phyloP scores from a whole-genome alignment of 306 rosid genomes.

The Vigna angularis region DNA sequence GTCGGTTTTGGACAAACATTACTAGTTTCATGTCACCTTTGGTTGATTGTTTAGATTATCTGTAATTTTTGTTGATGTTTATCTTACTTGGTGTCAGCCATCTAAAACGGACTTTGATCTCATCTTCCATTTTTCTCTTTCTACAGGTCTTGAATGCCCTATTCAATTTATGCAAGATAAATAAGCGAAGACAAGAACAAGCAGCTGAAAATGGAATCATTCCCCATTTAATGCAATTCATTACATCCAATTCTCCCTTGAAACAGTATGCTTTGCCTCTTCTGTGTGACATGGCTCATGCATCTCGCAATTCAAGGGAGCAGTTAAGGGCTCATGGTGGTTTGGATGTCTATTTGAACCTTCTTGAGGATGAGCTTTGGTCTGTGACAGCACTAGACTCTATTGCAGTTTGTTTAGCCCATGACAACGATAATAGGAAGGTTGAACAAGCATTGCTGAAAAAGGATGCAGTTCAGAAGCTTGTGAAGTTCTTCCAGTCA shows the following conservation, averaged over 20 bases:
- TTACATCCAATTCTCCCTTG: conserved; percentile 90
- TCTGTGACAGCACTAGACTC: conserved; percentile 98
- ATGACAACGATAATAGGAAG: conserved; percentile 91
- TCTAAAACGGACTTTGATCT: conserved; percentile 37
- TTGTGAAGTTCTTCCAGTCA: conserved; percentile 94
- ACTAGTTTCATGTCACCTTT: conserved; percentile 18
- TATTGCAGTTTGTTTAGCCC: conserved; percentile 96
- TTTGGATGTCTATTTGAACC: conserved; percentile 95
- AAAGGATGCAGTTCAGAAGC: conserved; percentile 95
- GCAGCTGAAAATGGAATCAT: conserved; percentile 99
- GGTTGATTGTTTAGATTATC: conserved; percentile 21
- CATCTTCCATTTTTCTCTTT: conserved; percentile 30
- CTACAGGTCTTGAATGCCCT: conserved; percentile 89
- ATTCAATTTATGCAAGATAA: conserved; percentile 96
- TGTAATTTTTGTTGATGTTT: not conserved
- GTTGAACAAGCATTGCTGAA: conserved; percentile 94
- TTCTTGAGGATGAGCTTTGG: conserved; percentile 94
- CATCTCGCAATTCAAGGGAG: conserved; percentile 98
- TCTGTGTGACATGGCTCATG: conserved; percentile 99
- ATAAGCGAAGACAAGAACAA: conserved; percentile 98
- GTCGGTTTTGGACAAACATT: not conserved
- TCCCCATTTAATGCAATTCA: conserved; percentile 95
- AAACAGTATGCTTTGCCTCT: conserved; percentile 90
- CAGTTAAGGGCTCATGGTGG: conserved; percentile 99
- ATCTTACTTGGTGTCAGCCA: conserved; percentile 16